Base-by-base conservation (phyloP, 495 filamentous ascomycete genomes). In the Penicillium dipodomyicola region DNA sequence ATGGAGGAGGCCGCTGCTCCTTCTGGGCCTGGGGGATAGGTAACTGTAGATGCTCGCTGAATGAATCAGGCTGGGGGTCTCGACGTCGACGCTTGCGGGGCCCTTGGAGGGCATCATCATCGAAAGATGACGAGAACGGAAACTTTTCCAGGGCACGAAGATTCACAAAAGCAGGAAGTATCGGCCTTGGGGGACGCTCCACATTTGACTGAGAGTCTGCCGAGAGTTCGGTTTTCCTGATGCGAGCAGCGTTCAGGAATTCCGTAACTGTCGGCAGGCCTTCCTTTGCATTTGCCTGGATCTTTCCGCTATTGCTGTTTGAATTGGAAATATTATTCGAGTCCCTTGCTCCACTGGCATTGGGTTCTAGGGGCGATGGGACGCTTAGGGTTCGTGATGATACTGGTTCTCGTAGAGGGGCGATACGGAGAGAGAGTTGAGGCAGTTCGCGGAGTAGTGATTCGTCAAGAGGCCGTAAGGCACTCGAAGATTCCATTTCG, bases 41-140 rank as follows among this genome's bases (percentile, higher is more conserved):
- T 25, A 81, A 57, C 46, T 81, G 79, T 42, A 81, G 64, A 62
- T 80, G 77, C 53, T 82, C 79, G 20, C 73, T 64, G 46, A 81
- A 77, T 9, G 74, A 69, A 43, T 82, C 79, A 12, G 65, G 43
- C 40, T 76, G 71, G 8, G 71, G 56, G 47, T 78, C 77, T 58
- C 77, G 44, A 9, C 74, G 73, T 17, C 72, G 69, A 42, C 75
- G 73, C 58, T 79, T 78, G 33, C 72, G 72, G 17, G 68, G 54
- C 15, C 57, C 67, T 53, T 75, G 66, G 11, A 65, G 64, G 20
- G 62, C 63, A 40, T 76, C 69, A 49, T 78, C 73, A 20, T 74
- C 75, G 56, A 78, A 76, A 3, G 73, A 69, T 7, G 66, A 72
- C 25, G 73, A 71, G 43, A 76, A 76, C 2, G 74, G 74, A 27